A percentile compares a stretch with the other conserved stretches of the same genome.
phyloP scores from a whole-genome alignment of 371 early-diverging fungal genomes.

The Haplosporangium sp. region DNA sequence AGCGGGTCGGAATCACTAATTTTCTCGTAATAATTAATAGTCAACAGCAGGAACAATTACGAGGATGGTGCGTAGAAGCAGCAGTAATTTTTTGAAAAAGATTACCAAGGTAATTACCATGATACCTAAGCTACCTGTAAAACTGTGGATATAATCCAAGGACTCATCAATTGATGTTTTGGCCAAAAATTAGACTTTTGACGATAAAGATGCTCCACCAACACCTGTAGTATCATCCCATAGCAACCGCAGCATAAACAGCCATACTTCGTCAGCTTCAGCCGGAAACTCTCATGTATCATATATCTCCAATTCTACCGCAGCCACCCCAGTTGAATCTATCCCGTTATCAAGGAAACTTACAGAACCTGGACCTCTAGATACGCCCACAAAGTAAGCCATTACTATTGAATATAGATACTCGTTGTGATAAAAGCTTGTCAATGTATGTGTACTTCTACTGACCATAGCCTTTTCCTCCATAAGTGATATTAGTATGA shows the following conservation, averaged over 20 bases:
- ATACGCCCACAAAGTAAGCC: neutral
- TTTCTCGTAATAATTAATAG: slow-evolving; percentile 7
- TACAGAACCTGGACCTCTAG: slow-evolving; percentile 5
- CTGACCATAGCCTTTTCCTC: too few relatives aligned
- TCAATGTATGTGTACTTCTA: neutral
- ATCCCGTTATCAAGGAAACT: slow-evolving; percentile 3
- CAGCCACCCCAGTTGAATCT: slow-evolving; percentile 14
- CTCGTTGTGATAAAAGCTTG: neutral
- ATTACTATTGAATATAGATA: neutral
- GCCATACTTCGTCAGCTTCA: slow-evolving; percentile 17
- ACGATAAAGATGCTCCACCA: slow-evolving; percentile 54
- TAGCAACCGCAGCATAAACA: slow-evolving; percentile 10
- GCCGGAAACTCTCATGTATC: slow-evolving; percentile 9
- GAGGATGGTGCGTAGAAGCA: slow-evolving; percentile 50
- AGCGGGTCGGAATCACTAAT: too few relatives aligned
- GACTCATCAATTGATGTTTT: neutral
- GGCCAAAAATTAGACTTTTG: slow-evolving; percentile 31
- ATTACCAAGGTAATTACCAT: slow-evolving; percentile 27
- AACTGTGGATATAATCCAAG: too few relatives aligned
- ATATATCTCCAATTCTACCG: slow-evolving; percentile 5
- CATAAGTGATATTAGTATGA: neutral
- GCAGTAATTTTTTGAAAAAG: slow-evolving; percentile 39
- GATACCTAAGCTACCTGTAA: too few relatives aligned
- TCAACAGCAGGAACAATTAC: slow-evolving; percentile 39
- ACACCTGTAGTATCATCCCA: slow-evolving; percentile 29